phyloP scores from a whole-genome alignment of 208 protist genomes.

The Wallacemonas sp. region DNA sequence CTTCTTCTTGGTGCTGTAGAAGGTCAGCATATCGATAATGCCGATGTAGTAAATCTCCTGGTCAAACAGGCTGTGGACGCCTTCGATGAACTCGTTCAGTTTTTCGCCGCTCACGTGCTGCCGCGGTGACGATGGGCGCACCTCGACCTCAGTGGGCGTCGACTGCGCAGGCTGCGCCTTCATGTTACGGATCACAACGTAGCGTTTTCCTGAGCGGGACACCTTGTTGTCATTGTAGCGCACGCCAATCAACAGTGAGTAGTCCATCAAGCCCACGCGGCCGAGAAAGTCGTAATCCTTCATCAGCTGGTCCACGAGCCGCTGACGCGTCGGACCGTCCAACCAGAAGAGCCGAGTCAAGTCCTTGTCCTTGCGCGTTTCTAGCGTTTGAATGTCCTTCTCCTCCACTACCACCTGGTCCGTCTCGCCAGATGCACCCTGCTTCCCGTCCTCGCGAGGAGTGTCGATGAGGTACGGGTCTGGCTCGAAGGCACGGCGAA shows the following conservation, averaged over 20 bases:
- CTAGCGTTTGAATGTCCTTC: slow-evolving; percentile 38
- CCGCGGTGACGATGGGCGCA: slow-evolving; percentile 9
- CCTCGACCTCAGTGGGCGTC: slow-evolving; percentile 7
- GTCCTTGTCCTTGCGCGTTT: slow-evolving; percentile 81
- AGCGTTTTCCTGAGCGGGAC: slow-evolving; percentile 33
- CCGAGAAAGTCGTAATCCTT: slow-evolving; percentile 65
- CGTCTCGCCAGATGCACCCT: background rate
- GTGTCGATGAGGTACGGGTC: slow-evolving; percentile 45
- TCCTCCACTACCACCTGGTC: slow-evolving; percentile 24
- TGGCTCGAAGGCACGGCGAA: slow-evolving; percentile 49
- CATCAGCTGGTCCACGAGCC: slow-evolving; percentile 49
- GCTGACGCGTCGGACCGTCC: slow-evolving; percentile 28
- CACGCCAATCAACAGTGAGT: slow-evolving; percentile 85
- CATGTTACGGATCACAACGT: slow-evolving; percentile 44
- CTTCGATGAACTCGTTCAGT: slow-evolving; percentile 37
- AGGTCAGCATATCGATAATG: slow-evolving; percentile 85
- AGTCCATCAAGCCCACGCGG: slow-evolving; percentile 72
- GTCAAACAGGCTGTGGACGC: slow-evolving; percentile 59
- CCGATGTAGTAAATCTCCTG: slow-evolving; percentile 89
- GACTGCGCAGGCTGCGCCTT: slow-evolving; percentile 6
- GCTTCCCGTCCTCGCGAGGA: slow-evolving; percentile 9
- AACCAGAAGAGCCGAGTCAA: slow-evolving; percentile 82
- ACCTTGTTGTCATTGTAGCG: slow-evolving; percentile 60
- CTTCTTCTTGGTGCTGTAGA: slow-evolving; percentile 84
- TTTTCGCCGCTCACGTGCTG: background rate